phyloP scores from a whole-genome alignment of 108 stramenopile genomes.

The Nitzschia inconspicua region DNA sequence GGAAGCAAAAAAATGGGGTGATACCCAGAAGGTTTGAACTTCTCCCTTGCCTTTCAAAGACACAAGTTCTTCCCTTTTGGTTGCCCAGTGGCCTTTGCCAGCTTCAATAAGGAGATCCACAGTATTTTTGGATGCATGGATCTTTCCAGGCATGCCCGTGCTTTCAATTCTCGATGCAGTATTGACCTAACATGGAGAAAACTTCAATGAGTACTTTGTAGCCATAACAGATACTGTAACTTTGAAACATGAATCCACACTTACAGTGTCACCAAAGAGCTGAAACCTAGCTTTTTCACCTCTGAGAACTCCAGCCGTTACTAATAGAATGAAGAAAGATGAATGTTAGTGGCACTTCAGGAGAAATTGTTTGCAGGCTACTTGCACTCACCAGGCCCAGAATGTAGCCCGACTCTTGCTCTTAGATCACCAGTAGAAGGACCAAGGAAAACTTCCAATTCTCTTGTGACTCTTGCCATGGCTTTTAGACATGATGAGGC shows the following conservation, averaged over 20 bases:
- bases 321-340: no score
- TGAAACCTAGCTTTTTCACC: slow-evolving; percentile 32
- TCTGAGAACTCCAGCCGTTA: slow-evolving; percentile 30
- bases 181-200: no score
- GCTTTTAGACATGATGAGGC: slow-evolving; percentile 5
- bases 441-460: slow-evolving; percentile 10
- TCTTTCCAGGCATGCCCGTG: not conserved
- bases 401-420: slow-evolving; percentile 5
- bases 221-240: no score
- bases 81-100: not conserved
- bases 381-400: no score
- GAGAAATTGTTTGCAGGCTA: no score
- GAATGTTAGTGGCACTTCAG: no score
- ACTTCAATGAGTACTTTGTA: no score
- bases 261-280: slow-evolving; percentile 14
- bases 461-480: not conserved
- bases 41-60: slow-evolving; percentile 7
- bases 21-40: no score
- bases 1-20: not conserved
- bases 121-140: not conserved
- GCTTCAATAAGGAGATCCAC: not conserved
- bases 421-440: slow-evolving; percentile 12
- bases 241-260: no score
- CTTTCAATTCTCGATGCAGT: not conserved
- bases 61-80: not conserved